Conservation (phyloP, 1,284 basidiomycete species). For the Puccinia polysora region DNA sequence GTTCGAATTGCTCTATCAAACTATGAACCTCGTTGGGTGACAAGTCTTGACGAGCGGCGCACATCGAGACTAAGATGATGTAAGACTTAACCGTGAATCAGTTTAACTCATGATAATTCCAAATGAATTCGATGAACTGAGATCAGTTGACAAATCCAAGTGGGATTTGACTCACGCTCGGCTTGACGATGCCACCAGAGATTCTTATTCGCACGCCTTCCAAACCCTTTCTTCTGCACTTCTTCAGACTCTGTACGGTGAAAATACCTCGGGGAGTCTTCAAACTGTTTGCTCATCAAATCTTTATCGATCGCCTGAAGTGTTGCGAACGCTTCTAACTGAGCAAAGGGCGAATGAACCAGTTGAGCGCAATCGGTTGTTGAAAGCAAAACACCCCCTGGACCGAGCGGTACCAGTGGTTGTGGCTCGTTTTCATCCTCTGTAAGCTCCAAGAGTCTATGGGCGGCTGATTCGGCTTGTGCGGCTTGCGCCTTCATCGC, state of each 20-base stretch:
- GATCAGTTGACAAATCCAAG: no score
- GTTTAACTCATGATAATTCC: no score
- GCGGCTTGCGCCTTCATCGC: conserved; percentile 74
- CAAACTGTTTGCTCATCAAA: conserved; percentile 19
- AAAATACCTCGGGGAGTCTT: conserved; percentile 10
- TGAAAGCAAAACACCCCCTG: conserved; percentile 39
- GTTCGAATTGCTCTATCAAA: conserved; percentile 22
- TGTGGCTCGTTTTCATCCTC: conserved; percentile 56
- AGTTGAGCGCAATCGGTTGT: neutral
- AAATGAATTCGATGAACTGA: no score
- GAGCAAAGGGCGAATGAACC: conserved; percentile 9
- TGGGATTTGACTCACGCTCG: conserved; percentile 20
- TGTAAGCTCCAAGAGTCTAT: conserved; percentile 70
- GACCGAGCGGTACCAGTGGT: conserved; percentile 37
- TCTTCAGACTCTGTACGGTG: conserved; percentile 3
- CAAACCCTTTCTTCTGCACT: neutral
- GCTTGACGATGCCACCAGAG: conserved; percentile 44
- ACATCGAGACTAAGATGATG: conserved; percentile 33
- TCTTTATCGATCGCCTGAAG: conserved; percentile 9
- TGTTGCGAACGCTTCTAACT: neutral
- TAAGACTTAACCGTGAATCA: neutral
- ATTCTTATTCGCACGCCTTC: conserved; percentile 21
- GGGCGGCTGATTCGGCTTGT: conserved; percentile 80
- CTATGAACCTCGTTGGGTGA: conserved; percentile 9
- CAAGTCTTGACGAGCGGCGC: conserved; percentile 6